These are phyloP conservation scores for Hyphopichia khmerensis DNA, from an alignment of 1,139 yeast genomes.

Conservation along the genomic window DNA sequence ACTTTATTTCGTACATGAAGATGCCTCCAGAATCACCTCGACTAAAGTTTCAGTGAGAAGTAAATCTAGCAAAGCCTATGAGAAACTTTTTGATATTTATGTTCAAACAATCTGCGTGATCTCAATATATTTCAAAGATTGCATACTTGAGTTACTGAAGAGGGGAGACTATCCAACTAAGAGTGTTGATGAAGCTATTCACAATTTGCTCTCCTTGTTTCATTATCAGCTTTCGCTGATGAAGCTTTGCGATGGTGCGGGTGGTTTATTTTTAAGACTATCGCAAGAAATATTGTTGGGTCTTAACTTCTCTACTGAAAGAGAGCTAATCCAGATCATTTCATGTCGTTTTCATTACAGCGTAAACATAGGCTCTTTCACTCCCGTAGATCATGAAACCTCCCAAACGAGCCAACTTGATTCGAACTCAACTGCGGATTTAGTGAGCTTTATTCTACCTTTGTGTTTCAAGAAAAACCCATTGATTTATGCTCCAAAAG, in stretches of 20 bases:
- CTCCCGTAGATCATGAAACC: constrained; percentile 70
- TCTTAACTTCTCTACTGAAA: constrained; percentile 34
- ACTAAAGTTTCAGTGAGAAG: constrained; percentile 27
- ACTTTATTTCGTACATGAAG: constrained; percentile 49
- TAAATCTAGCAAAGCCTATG: constrained; percentile 30
- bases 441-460: constrained; percentile 63
- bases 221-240: constrained; percentile 76
- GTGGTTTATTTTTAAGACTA: constrained; percentile 61
- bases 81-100: constrained; percentile 52
- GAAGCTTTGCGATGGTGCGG: constrained; percentile 64
- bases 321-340: constrained; percentile 67
- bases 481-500: constrained; percentile 53
- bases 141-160: constrained; percentile 2
- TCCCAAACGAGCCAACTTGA: constrained; percentile 36
- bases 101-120: constrained; percentile 42
- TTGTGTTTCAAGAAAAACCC: constrained; percentile 64
- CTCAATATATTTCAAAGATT: constrained; percentile 28
- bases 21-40: constrained; percentile 42
- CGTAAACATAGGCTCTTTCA: constrained; percentile 56
- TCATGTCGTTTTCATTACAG: constrained; percentile 75
- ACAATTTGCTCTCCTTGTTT: constrained; percentile 52
- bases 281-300: constrained; percentile 55
- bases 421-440: constrained; percentile 47
- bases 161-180: background rate
- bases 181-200: constrained; percentile 14